Evolutionary conservation across 2,329 filamentous ascomycete species (phyloP).

Genomic region (Fusarium heterosporum): DNA sequence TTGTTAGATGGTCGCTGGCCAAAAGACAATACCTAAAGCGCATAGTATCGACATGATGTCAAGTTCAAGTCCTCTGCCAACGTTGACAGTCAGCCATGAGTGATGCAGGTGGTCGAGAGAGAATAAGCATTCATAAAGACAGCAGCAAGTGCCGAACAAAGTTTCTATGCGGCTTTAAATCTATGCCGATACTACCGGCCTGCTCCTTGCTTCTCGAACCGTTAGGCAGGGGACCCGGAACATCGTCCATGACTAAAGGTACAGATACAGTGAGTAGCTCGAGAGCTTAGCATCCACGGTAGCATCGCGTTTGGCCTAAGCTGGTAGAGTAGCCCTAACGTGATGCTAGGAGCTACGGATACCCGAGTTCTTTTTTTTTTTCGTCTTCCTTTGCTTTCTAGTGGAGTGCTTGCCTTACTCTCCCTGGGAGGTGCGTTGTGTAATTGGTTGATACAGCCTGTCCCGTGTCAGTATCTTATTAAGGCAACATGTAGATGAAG

Average conservation of each 20-base stretch:
- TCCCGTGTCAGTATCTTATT: background rate
- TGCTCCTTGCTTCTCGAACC: slow-evolving; percentile 26
- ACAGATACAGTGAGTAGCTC: background rate
- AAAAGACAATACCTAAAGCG: background rate
- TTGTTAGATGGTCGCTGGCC: background rate
- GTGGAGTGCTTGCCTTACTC: background rate
- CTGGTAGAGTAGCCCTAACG: slow-evolving; percentile 1
- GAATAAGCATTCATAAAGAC: slow-evolving; percentile 8
- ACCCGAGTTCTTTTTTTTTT: slow-evolving; percentile 6
- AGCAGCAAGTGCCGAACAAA: slow-evolving; percentile 34
- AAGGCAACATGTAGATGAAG: background rate
- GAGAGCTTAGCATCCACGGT: background rate
- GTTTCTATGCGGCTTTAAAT: slow-evolving; percentile 31
- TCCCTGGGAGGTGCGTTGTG: slow-evolving; percentile 3
- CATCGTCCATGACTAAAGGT: slow-evolving; percentile 14
- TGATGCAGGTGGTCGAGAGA: background rate
- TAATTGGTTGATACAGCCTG: slow-evolving; percentile 3
- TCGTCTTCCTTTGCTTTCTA: background rate
- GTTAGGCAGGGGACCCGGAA: slow-evolving; percentile 21
- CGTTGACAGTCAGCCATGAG: no score
- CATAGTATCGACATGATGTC: background rate
- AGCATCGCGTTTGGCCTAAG: slow-evolving; percentile 16
- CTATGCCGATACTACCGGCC: slow-evolving; percentile 31
- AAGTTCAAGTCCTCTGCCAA: background rate
- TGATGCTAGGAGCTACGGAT: background rate